A percentile compares a stretch with the other conserved stretches of the same genome.
Evolutionary conservation across 1,284 basidiomycete species (phyloP).

Genomic region (Amylostereum chailletii): DNA sequence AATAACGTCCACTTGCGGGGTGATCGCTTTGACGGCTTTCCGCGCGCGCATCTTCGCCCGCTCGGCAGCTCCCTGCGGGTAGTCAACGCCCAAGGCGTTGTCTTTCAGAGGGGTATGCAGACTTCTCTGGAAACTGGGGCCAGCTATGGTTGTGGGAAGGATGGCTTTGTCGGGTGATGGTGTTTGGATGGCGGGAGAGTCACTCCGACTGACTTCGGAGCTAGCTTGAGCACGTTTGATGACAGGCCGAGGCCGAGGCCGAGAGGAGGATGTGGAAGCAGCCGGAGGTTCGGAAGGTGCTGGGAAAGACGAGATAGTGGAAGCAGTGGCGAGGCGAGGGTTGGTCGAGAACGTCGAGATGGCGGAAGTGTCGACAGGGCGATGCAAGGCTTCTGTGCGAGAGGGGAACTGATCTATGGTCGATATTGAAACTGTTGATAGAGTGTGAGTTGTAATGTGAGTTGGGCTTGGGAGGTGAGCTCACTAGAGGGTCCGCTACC

Average conservation of each 20-base stretch:
- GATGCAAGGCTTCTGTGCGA: neutral
- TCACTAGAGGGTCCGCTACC: no score
- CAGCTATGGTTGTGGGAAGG: neutral
- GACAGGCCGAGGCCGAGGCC: slow-evolving; percentile 17
- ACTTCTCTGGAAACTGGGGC: slow-evolving; percentile 5
- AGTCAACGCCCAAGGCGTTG: slow-evolving; percentile 5
- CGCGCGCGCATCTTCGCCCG: slow-evolving; percentile 36
- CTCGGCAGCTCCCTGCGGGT: slow-evolving; percentile 31
- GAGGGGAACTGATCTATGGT: neutral
- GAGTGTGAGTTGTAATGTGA: neutral
- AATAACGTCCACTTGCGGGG: slow-evolving; percentile 16
- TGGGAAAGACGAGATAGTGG: slow-evolving; percentile 8
- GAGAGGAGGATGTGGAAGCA: slow-evolving; percentile 6
- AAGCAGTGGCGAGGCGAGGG: neutral
- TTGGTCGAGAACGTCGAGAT: slow-evolving; percentile 1
- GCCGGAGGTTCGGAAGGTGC: slow-evolving; percentile 4
- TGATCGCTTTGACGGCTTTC: slow-evolving; percentile 12
- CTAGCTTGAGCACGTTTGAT: slow-evolving; percentile 11
- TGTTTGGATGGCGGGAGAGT: slow-evolving; percentile 6
- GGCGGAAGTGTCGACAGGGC: neutral
- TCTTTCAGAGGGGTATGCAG: slow-evolving; percentile 1
- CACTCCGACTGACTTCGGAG: slow-evolving; percentile 2
- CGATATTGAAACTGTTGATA: neutral
- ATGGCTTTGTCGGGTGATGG: slow-evolving; percentile 6
- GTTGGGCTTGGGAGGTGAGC: no score